phyloP scores from a whole-genome alignment of 2,329 filamentous ascomycete genomes.

The Alternaria sp. region DNA sequence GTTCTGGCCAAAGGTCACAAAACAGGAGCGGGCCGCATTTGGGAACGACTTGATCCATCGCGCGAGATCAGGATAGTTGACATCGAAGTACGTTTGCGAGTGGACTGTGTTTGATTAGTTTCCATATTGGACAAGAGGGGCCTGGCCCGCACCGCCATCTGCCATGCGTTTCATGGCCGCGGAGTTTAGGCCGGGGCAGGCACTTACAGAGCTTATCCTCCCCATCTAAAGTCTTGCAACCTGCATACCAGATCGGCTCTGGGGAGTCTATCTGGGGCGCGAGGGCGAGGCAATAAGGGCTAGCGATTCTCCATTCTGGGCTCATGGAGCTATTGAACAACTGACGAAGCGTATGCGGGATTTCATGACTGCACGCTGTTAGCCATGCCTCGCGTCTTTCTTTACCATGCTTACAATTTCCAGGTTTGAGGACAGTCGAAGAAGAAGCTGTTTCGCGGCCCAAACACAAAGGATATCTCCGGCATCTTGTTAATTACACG shows the following conservation, averaged over 20 bases:
- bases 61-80: slow-evolving; percentile 43
- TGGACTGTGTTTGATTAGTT: slow-evolving; percentile 39
- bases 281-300: slow-evolving; percentile 47
- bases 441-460: slow-evolving; percentile 49
- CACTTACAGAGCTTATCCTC: slow-evolving; percentile 49
- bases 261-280: slow-evolving; percentile 36
- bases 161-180: slow-evolving; percentile 16
- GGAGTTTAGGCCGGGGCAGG: slow-evolving; percentile 2
- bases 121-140: slow-evolving; percentile 2
- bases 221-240: slow-evolving; percentile 43
- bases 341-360: slow-evolving; percentile 46
- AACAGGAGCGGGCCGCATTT: slow-evolving; percentile 39
- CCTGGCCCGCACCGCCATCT: slow-evolving; percentile 18
- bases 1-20: slow-evolving; percentile 45
- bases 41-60: slow-evolving; percentile 41
- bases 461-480: slow-evolving; percentile 48
- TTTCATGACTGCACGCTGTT: slow-evolving; percentile 40
- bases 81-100: slow-evolving; percentile 43
- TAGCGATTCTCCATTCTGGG: slow-evolving; percentile 43
- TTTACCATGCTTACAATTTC: slow-evolving; percentile 41
- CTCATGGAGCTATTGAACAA: slow-evolving; percentile 46
- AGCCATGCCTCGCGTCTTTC: slow-evolving; percentile 20
- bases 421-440: slow-evolving; percentile 49
- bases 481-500: slow-evolving; percentile 30
- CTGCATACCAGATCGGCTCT: slow-evolving; percentile 48